Evolutionary conservation across 2,329 filamentous ascomycete genomes (phyloP), one percentile per base, ranked within the genome.

Genomic region (Zymoseptoria brevis): DNA sequence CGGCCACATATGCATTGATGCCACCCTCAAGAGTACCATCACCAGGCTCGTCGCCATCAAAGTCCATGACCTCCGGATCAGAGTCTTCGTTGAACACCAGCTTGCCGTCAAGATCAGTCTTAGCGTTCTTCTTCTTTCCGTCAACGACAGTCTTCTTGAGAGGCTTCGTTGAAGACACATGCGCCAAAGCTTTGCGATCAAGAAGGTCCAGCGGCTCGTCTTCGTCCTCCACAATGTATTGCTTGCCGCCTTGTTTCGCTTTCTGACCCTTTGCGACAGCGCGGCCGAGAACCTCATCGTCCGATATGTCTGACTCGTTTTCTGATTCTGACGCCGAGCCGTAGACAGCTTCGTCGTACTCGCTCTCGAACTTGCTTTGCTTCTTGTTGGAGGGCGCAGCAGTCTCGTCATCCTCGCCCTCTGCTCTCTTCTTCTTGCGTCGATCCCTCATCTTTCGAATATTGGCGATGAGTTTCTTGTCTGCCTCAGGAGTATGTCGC

Each of bases 331-430:
- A 75, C 3, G 69, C 71, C 48, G 69, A 73, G 72, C 90, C 92
- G 72, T 96, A 96, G 35, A 99, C 84, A n/a, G 93, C 92, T 74
- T 96, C 88, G 73, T 97, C 93, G 74, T 94, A 96, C 70, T 95
- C 93, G 75, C 89, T 95, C 75, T 92, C 90, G 72, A 95, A 96
- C 60, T 85, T 84, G 68, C 83, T 77, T 71, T 82, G 81, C 58
- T 76, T 67, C 60, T 63, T 79, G 71, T 74, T 68, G 11, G 61
- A 35, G 8, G 58, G 29, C 4, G 64, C 57, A 6, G 64, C 62
- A 13, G 66, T 78, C 5, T 79, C 82, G 6, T 81, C 84, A 7
- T 81, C 87, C 1, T 77, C 83, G 19, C 78, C 82, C 8, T 78
- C 84, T 52, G 78, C 81, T 81, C 91, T 96, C 81, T 91, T 92